Evolutionary conservation across 2,329 filamentous ascomycete genomes (phyloP).

Genomic region (Verticillium albo-atrum): DNA sequence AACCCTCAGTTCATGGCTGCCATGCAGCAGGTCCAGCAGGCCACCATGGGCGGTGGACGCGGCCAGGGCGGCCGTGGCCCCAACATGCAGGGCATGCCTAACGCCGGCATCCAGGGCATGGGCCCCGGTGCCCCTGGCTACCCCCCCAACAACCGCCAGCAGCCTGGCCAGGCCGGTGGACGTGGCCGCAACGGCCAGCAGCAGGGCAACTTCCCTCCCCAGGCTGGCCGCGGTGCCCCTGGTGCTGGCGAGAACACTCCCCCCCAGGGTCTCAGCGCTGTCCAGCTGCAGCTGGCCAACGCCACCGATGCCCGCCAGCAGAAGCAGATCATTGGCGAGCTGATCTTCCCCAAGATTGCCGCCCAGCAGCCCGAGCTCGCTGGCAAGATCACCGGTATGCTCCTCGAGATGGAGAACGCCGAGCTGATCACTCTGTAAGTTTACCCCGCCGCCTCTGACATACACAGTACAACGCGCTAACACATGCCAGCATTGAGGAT

Average conservation of each 20-base stretch:
- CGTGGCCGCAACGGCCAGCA: conserved; percentile 38
- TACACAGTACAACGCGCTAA: not conserved
- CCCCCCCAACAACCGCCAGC: conserved; percentile 50
- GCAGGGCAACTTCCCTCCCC: conserved; percentile 35
- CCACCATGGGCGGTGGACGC: conserved; percentile 55
- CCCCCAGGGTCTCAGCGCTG: conserved; percentile 17
- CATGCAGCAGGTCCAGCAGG: conserved; percentile 72
- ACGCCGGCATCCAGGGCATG: conserved; percentile 48
- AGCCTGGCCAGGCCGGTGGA: conserved; percentile 31
- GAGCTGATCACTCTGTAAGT: conserved; percentile 96
- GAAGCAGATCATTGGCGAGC: conserved; percentile 98
- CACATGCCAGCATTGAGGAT: conserved; percentile 71
- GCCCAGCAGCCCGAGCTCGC: conserved; percentile 91
- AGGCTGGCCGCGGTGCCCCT: conserved; percentile 38
- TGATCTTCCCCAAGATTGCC: conserved; percentile 98
- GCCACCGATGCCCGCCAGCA: conserved; percentile 68
- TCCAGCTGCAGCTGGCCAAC: conserved; percentile 54
- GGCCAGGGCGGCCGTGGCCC: conserved; percentile 66
- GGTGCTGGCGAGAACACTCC: conserved; percentile 13
- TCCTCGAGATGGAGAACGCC: conserved; percentile 96
- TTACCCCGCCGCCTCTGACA: conserved; percentile 22
- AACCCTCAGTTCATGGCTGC: conserved; percentile 77
- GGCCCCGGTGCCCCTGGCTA: conserved; percentile 51
- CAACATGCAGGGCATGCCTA: conserved; percentile 71
- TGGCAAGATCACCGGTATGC: conserved; percentile 99